A percentile compares a stretch with the other conserved stretches of the same genome.
These are phyloP conservation scores for Hypoxylon lenormandii DNA, from an alignment of 495 filamentous ascomycete species.

Conservation along the genomic window DNA sequence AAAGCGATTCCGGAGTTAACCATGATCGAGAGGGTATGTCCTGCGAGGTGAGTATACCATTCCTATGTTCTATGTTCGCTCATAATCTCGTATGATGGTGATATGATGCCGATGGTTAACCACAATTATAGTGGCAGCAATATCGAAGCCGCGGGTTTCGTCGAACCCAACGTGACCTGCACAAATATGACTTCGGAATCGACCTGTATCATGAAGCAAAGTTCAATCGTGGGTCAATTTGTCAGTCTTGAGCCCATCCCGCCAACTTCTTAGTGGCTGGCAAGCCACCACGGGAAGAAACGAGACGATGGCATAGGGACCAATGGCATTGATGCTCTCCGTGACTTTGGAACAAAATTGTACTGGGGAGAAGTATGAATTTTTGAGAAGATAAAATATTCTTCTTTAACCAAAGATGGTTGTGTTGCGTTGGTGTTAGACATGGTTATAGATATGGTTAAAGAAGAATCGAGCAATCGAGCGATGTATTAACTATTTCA, in stretches of 20 bases:
- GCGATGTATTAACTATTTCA: slow-evolving; percentile 1
- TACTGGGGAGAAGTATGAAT: too few relatives aligned
- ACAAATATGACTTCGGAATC: slow-evolving; percentile 37
- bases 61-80: background rate
- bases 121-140: slow-evolving; percentile 15
- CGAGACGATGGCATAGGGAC: background rate
- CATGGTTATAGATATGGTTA: slow-evolving; percentile 8
- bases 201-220: slow-evolving; percentile 35
- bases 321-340: too few relatives aligned
- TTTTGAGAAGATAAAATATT: too few relatives aligned
- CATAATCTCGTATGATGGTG: slow-evolving; percentile 3
- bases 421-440: slow-evolving; percentile 9
- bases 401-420: too few relatives aligned
- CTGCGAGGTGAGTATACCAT: slow-evolving; percentile 41
- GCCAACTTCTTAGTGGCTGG: slow-evolving; percentile 4
- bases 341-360: too few relatives aligned
- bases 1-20: slow-evolving; percentile 39
- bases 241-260: slow-evolving; percentile 34
- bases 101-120: slow-evolving; percentile 14
- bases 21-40: slow-evolving; percentile 42
- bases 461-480: slow-evolving; percentile 27
- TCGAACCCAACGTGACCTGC: slow-evolving; percentile 33
- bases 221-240: slow-evolving; percentile 29
- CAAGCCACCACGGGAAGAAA: background rate
- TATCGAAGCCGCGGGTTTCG: slow-evolving; percentile 34